Base-by-base conservation (phyloP, 139 green algal genomes). In the Medakamo hakoo region DNA sequence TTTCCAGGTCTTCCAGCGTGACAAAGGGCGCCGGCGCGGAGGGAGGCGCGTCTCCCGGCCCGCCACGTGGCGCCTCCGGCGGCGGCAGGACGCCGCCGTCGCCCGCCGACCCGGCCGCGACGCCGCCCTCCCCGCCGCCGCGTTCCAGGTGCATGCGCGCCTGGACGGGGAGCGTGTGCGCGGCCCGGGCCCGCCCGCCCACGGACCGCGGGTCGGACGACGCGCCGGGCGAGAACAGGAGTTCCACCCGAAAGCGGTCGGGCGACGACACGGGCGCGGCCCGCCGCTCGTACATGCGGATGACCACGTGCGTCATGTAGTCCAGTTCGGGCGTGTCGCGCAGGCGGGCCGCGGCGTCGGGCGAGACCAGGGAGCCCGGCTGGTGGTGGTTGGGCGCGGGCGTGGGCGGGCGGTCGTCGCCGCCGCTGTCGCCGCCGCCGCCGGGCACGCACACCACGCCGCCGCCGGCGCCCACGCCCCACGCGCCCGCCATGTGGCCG, bases 231-330 rank as follows among this genome's bases (percentile, higher is more conserved):
- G 63, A 64, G 62, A 73, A 73, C 28, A 73, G 57, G 22, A 68
- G n/a, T 28, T 73, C 57, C 40, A 73, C 40, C 20, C 62, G 56
- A 75, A 97, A 97, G 30, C 91, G 80, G 55, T 78, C 71, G 25
- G 88, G 76, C 49, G 24, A n/a, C 27, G 2, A 25, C 3, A 56
- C 4, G 27, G 31, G 40, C 49, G 22, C 25, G 9, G 24, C 30
- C n/a, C 3, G 4, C 30, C 25, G 90, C 66, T 97, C 90, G 72
- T 91, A 97, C 86, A 97, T 93, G 56, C 88, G 77, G 62, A 98
- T 82, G 40, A 98, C 90, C 55, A 96, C 83, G 64, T 95, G 89
- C 3, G 92, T 96, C 32, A 98, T 78, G 80, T 98, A 98, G 76
- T 98, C 92, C 58, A 96, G 78, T 75, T 95, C 89, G 0, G 75